These are phyloP conservation scores for Penicillium sp. DNA, from an alignment of 2,329 filamentous ascomycete genomes.

Conservation along the genomic window DNA sequence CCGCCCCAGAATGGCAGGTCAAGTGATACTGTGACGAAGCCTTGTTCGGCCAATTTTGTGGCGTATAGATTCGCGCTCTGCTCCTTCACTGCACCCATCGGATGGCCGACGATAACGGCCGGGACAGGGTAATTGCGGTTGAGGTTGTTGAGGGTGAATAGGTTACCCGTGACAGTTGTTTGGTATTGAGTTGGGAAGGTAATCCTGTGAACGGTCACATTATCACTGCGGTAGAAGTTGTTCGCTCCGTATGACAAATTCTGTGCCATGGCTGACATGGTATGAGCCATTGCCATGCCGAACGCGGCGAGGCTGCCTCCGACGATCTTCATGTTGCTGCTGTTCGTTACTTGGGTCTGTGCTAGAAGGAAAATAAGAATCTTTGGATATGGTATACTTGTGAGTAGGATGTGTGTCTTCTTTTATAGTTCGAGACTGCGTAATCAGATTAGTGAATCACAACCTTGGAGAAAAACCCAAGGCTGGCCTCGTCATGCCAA, in stretches of 20 bases:
- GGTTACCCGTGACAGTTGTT: conserved; percentile 20
- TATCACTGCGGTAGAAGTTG: conserved; percentile 28
- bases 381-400: no score
- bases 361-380: no score
- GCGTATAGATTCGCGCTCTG: conserved; percentile 28
- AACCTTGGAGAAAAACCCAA: no score
- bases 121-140: conserved; percentile 7
- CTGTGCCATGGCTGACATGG: conserved; percentile 16
- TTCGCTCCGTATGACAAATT: conserved; percentile 27
- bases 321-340: conserved; percentile 9
- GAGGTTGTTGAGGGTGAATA: conserved; percentile 19
- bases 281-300: conserved; percentile 7
- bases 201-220: conserved; percentile 17
- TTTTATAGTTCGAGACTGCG: no score
- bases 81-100: conserved; percentile 30
- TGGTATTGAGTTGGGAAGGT: conserved; percentile 20
- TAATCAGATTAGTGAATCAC: no score
- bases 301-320: conserved; percentile 1
- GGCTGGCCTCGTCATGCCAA: no score
- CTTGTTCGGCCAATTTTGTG: conserved; percentile 26
- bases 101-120: conserved; percentile 27
- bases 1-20: conserved; percentile 27
- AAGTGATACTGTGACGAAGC: conserved; percentile 24
- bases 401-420: no score
- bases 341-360: background rate